Conservation (phyloP, 768 basidiomycete genomes). For the Lactifluus pinguis region DNA sequence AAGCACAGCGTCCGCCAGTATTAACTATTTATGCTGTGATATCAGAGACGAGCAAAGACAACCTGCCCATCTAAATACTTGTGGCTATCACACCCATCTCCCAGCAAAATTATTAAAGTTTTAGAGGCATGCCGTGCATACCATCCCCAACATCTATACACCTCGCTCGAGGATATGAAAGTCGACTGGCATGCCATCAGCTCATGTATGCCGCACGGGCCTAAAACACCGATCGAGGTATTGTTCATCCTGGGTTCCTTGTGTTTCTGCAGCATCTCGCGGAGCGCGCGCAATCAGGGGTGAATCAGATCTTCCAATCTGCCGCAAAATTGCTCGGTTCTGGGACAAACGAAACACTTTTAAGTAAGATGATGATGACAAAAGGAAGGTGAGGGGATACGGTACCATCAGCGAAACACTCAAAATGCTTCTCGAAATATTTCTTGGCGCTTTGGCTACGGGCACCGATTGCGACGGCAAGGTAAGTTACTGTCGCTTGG, state of each 20-base stretch:
- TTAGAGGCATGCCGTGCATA: too few relatives aligned
- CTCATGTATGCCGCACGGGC: slow-evolving; percentile 51
- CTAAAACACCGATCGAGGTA: slow-evolving; percentile 91
- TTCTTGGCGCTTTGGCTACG: slow-evolving; percentile 98
- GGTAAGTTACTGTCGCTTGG: slow-evolving; percentile 46
- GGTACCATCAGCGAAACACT: slow-evolving; percentile 74
- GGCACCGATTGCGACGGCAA: slow-evolving; percentile 97
- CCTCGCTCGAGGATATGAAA: slow-evolving; percentile 82
- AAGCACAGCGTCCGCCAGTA: too few relatives aligned
- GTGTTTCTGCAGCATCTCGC: slow-evolving; percentile 97
- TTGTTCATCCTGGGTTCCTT: slow-evolving; percentile 91
- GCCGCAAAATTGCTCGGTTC: slow-evolving; percentile 30
- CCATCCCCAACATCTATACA: slow-evolving; percentile 30
- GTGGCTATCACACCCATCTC: too few relatives aligned
- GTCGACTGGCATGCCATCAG: slow-evolving; percentile 35
- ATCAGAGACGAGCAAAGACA: too few relatives aligned
- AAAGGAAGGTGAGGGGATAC: slow-evolving; percentile 1
- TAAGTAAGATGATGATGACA: neutral
- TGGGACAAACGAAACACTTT: neutral
- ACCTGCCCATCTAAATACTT: too few relatives aligned
- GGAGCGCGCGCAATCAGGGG: slow-evolving; percentile 90
- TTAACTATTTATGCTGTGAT: too few relatives aligned
- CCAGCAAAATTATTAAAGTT: too few relatives aligned
- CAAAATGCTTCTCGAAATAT: slow-evolving; percentile 91
- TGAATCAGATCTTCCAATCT: slow-evolving; percentile 79